Conservation (phyloP, 1,284 basidiomycete genomes). For the Cutaneotrichosporon daszewskae region DNA sequence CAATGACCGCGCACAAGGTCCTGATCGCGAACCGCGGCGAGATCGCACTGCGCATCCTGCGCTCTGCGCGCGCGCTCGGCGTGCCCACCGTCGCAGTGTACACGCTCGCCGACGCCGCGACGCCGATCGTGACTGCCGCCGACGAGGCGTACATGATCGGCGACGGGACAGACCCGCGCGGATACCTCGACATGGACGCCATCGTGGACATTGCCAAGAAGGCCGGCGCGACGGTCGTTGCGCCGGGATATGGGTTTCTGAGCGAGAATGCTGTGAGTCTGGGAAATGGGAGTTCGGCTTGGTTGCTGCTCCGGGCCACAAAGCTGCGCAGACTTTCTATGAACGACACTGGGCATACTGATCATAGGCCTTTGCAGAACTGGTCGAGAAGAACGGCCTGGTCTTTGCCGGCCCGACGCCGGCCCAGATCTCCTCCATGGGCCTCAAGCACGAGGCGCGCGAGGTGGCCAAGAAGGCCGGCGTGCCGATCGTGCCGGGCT, state of each 20-base stretch:
- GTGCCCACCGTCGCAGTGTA: slow-evolving; percentile 87
- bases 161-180: slow-evolving; percentile 42
- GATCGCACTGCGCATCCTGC: slow-evolving; percentile 87
- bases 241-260: slow-evolving; percentile 63
- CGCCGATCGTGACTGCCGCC: slow-evolving; percentile 63
- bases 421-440: slow-evolving; percentile 56
- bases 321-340: neutral
- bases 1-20: slow-evolving; percentile 55
- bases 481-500: slow-evolving; percentile 59
- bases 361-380: slow-evolving; percentile 53
- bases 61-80: slow-evolving; percentile 79
- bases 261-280: slow-evolving; percentile 57
- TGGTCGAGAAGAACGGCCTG: slow-evolving; percentile 53
- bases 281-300: neutral
- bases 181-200: slow-evolving; percentile 50
- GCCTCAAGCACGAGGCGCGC: slow-evolving; percentile 60
- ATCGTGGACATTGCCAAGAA: slow-evolving; percentile 53
- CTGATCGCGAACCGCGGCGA: slow-evolving; percentile 87
- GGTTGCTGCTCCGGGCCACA: neutral
- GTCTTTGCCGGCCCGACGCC: slow-evolving; percentile 60
- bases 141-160: slow-evolving; percentile 47
- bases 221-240: slow-evolving; percentile 54
- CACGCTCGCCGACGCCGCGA: slow-evolving; percentile 71
- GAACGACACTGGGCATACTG: too few relatives aligned
- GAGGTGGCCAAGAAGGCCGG: slow-evolving; percentile 52